Conservation (phyloP, 2,329 filamentous ascomycete genomes). For the Rosellinia necatrix region DNA sequence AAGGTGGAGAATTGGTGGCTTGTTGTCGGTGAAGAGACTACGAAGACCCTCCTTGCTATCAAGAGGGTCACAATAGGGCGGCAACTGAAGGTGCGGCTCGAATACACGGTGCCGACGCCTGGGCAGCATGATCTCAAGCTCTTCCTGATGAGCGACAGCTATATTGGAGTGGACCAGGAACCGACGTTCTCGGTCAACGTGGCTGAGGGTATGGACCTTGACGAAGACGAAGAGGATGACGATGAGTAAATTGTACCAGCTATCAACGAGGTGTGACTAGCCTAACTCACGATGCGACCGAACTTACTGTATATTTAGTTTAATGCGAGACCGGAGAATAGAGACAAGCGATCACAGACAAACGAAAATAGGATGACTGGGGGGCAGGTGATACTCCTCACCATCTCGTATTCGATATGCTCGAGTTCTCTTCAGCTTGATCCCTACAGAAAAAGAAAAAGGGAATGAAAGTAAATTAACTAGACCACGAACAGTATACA, state of each 20-base stretch:
- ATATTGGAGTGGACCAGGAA: slow-evolving; percentile 96
- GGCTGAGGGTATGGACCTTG: slow-evolving; percentile 93
- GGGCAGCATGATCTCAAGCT: slow-evolving; percentile 88
- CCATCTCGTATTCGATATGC: background rate
- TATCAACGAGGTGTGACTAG: slow-evolving; percentile 32
- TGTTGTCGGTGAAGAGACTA: slow-evolving; percentile 90
- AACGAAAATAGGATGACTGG: slow-evolving; percentile 16
- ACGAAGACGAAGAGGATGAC: slow-evolving; percentile 81
- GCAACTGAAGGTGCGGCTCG: slow-evolving; percentile 77
- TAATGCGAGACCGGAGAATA: slow-evolving; percentile 21
- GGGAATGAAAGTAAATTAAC: background rate
- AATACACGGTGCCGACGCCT: slow-evolving; percentile 83
- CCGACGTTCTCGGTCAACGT: slow-evolving; percentile 84
- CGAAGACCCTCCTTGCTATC: slow-evolving; percentile 85
- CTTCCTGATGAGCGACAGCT: slow-evolving; percentile 96
- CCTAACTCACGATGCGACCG: slow-evolving; percentile 30
- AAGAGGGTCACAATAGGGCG: slow-evolving; percentile 89
- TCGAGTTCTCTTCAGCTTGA: background rate
- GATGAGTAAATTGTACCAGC: slow-evolving; percentile 45
- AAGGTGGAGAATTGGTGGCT: slow-evolving; percentile 99
- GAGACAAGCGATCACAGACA: slow-evolving; percentile 13
- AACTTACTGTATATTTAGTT: slow-evolving; percentile 43
- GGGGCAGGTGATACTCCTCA: slow-evolving; percentile 9
- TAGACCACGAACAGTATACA: no score
- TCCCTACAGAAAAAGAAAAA: background rate